Evolutionary conservation across 2,329 filamentous ascomycete genomes (phyloP), one percentile per base, ranked within the genome.

Genomic region (Dactylella cylindrospora): DNA sequence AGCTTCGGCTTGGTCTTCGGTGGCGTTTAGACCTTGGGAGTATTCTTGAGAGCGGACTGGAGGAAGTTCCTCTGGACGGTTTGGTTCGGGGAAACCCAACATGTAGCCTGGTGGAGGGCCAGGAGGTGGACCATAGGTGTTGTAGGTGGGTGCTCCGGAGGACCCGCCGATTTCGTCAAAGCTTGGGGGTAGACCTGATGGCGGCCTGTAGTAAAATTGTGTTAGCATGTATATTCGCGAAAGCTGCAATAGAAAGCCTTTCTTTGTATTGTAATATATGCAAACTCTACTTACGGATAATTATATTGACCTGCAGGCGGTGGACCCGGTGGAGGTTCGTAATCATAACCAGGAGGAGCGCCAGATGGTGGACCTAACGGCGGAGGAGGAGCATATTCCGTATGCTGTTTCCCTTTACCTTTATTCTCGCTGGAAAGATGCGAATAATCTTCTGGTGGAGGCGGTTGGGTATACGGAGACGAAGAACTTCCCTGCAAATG

Each of bases 1-100:
- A 2, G 79, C 79, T 19, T 81, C 78, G 61, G 84, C 82, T 60
- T 87, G 80, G 43, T 77, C 76, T 66, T 80, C 78, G 2, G 79
- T 79, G 1, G 87, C 84, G 71, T 91, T 91, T 8, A 62, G 36
- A n/a, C 57, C 57, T 22, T 62, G 49, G 7, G 57, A 62, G 13
- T 33, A 49, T 13, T 33, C 50, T 25, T 62, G 38, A 6, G 57
- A 62, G 17, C 57, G 49, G 9, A 43, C 15, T 5, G 57, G 57
- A n/a, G 43, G 43, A 31, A 25, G 26, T 20, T 49, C 49, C n/a
- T 49, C 49, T 23, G 57, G 57, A n/a, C n/a, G n/a, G n/a, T n/a
- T n/a, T 8, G 45, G 45, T 6, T 46, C n/a, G 22, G 44, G 49
- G 43, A 54, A 62, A n/a, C n/a, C n/a, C 29, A 62, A 38, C 15